Conservation (phyloP, 1,284 basidiomycete species). For the Microbotryum intermedium region DNA sequence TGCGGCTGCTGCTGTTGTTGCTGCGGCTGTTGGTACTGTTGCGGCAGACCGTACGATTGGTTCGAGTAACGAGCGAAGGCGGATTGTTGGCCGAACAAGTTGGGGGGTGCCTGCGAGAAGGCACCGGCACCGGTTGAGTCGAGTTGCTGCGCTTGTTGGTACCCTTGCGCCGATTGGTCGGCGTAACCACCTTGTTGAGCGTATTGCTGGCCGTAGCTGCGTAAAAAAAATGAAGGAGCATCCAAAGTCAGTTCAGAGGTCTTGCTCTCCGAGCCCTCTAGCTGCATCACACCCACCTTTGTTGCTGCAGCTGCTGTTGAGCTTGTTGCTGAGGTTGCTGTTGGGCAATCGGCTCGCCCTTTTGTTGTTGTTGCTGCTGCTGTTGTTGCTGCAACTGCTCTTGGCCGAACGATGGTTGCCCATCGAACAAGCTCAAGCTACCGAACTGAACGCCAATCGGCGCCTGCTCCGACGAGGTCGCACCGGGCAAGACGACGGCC, state of each 20-base stretch:
- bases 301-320: conserved; percentile 14
- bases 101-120: conserved; percentile 28
- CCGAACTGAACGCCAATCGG: conserved; percentile 27
- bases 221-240: neutral
- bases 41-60: conserved; percentile 18
- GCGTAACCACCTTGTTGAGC: neutral
- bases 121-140: neutral
- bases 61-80: conserved; percentile 26
- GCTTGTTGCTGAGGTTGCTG: conserved; percentile 13
- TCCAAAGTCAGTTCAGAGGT: conserved; percentile 9
- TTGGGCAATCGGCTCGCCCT: neutral
- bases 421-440: conserved; percentile 23
- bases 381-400: conserved; percentile 1
- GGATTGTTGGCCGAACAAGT: conserved; percentile 22
- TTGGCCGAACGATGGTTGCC: conserved; percentile 20
- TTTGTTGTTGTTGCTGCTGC: conserved; percentile 7
- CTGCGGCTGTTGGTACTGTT: conserved; percentile 8
- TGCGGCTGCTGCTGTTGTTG: neutral
- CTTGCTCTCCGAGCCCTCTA: conserved; percentile 5
- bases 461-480: conserved; percentile 7
- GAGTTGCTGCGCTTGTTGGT: conserved; percentile 1
- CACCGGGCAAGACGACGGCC: conserved; percentile 25
- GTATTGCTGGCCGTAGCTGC: neutral
- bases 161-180: neutral
- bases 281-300: neutral